Conservation (phyloP, 495 filamentous ascomycete species). For the Talaromyces stipitatus region DNA sequence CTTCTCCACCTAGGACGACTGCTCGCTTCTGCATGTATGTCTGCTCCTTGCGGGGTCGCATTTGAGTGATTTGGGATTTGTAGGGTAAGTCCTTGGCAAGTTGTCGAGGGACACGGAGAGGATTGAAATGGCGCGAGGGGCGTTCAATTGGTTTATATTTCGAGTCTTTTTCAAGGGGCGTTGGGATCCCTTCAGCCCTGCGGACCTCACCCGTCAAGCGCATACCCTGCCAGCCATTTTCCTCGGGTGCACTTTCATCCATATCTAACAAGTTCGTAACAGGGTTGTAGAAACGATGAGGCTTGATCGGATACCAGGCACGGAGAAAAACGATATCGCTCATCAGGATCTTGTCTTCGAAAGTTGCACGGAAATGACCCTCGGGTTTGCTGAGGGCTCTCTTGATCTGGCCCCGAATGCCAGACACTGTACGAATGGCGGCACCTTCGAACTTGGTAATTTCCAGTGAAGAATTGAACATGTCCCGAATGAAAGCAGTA, state of each 20-base stretch:
- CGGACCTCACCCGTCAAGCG: constrained; percentile 91
- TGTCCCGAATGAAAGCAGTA: constrained; percentile 96
- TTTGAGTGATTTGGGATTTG: constrained; percentile 82
- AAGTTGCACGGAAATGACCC: constrained; percentile 89
- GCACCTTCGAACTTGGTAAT: constrained; percentile 98
- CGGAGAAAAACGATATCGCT: constrained; percentile 91
- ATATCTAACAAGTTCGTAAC: constrained; percentile 77
- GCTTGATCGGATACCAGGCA: constrained; percentile 94
- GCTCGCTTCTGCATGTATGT: constrained; percentile 94
- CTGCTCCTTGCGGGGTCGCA: constrained; percentile 66
- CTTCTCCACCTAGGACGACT: constrained; percentile 74
- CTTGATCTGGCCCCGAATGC: constrained; percentile 94
- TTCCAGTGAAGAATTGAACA: constrained; percentile 88
- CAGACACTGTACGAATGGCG: constrained; percentile 89
- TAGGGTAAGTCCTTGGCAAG: constrained; percentile 83
- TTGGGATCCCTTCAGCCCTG: constrained; percentile 62
- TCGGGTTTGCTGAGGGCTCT: constrained; percentile 84
- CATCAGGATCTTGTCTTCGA: constrained; percentile 97
- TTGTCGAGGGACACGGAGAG: constrained; percentile 77
- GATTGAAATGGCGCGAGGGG: constrained; percentile 80
- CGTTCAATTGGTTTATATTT: constrained; percentile 79
- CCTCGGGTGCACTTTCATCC: constrained; percentile 24
- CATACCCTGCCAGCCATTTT: constrained; percentile 72
- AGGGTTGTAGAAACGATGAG: constrained; percentile 92
- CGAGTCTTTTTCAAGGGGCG: constrained; percentile 71